These are phyloP conservation scores for Reticulascus tulasneorum DNA, from an alignment of 2,329 filamentous ascomycete genomes.

Conservation along the genomic window DNA sequence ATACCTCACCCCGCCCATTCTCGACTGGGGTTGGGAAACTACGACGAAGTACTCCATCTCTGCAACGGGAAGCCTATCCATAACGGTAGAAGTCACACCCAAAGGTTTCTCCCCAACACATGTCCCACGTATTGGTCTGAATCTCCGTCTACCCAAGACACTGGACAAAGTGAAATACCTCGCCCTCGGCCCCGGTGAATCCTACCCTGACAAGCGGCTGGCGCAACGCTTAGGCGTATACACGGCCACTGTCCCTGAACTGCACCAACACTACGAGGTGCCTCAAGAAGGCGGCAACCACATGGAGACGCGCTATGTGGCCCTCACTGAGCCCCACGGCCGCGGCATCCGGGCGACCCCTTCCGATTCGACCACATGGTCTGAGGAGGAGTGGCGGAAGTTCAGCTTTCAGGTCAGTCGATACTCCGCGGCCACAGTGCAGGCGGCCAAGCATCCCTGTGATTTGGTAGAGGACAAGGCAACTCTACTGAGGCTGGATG, in stretches of 20 bases:
- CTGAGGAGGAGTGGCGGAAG: conserved; percentile 25
- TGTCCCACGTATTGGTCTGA: conserved; percentile 59
- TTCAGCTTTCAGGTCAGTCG: conserved; percentile 56
- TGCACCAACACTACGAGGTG: conserved; percentile 59
- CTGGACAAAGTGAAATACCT: conserved; percentile 54
- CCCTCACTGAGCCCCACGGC: conserved; percentile 24
- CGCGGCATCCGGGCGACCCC: conserved; percentile 24
- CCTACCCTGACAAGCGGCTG: conserved; percentile 58
- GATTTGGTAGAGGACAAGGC: conserved; percentile 52
- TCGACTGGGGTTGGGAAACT: conserved; percentile 55
- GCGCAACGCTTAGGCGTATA: conserved; percentile 52
- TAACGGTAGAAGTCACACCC: conserved; percentile 40
- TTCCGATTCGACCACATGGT: conserved; percentile 23
- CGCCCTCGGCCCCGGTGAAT: conserved; percentile 60
- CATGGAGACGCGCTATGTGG: conserved; percentile 56
- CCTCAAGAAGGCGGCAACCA: conserved; percentile 67
- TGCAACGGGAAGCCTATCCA: conserved; percentile 36
- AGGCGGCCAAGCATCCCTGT: conserved; percentile 58
- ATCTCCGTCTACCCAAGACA: conserved; percentile 43
- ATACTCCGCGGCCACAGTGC: conserved; percentile 48
- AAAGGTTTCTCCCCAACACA: conserved; percentile 48
- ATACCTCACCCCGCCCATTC: conserved; percentile 53
- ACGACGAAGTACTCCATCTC: conserved; percentile 49
- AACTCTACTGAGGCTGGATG: conserved; percentile 38
- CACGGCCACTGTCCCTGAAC: conserved; percentile 36